Conservation (phyloP, 805 yeast genomes). For the Ogataea ramenticola region DNA sequence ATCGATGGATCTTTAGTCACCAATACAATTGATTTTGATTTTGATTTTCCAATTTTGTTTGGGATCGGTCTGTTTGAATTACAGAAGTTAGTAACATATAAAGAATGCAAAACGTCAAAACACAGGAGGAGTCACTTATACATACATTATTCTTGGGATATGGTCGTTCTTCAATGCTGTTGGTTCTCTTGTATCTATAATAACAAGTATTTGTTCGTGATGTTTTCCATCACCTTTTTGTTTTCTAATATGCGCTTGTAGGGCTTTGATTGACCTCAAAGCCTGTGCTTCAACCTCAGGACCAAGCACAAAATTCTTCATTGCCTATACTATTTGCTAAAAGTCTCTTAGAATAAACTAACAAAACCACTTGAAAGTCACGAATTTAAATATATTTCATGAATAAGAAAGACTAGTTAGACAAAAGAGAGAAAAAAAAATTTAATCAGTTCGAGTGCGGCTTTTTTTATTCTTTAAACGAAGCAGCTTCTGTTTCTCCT, state of each 20-base stretch:
- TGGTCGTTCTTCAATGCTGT: slow-evolving; percentile 38
- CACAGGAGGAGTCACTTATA: too few species aligned
- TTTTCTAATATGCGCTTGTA: slow-evolving; percentile 23
- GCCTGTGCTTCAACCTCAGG: slow-evolving; percentile 10
- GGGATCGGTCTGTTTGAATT: slow-evolving; percentile 35
- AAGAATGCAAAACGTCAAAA: background rate
- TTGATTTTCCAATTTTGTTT: slow-evolving; percentile 40
- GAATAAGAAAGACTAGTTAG: too few species aligned
- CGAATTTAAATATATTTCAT: too few species aligned
- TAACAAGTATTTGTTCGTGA: slow-evolving; percentile 30
- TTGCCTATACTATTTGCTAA: background rate
- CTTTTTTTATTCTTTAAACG: background rate
- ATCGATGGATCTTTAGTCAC: slow-evolving; percentile 71
- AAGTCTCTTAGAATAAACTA: too few species aligned
- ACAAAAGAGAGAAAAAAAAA: too few species aligned
- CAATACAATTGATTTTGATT: slow-evolving; percentile 45
- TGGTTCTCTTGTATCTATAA: slow-evolving; percentile 41
- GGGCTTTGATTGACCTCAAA: slow-evolving; percentile 20
- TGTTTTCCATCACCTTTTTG: slow-evolving; percentile 11
- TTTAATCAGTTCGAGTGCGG: background rate
- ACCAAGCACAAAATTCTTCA: slow-evolving; percentile 8
- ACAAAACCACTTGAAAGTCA: too few species aligned
- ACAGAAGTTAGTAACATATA: slow-evolving; percentile 1
- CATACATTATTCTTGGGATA: slow-evolving; percentile 44
- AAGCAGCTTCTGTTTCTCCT: too few species aligned